Evolutionary conservation across 2,329 filamentous ascomycete species (phyloP).

Genomic region (Epichloe gansuensis): DNA sequence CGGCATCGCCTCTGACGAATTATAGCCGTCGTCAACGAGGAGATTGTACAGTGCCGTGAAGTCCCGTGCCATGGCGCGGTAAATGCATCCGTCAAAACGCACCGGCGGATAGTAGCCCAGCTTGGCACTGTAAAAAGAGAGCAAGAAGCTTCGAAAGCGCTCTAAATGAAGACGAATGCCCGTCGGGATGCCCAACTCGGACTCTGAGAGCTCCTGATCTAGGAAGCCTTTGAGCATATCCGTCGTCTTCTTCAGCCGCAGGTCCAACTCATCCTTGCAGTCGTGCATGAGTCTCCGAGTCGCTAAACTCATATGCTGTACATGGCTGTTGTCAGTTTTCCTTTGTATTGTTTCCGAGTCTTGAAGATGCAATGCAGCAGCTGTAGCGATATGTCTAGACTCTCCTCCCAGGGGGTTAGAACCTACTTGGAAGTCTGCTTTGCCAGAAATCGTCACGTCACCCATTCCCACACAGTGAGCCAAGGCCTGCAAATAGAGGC

Average conservation of each 20-base stretch:
- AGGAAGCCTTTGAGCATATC: constrained; percentile 54
- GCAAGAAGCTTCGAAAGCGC: constrained; percentile 57
- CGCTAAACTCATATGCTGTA: constrained; percentile 34
- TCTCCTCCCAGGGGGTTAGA: not conserved
- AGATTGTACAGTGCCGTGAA: constrained; percentile 61
- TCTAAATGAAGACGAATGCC: constrained; percentile 56
- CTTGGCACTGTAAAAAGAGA: constrained; percentile 52
- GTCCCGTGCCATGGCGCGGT: constrained; percentile 51
- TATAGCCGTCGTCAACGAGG: constrained; percentile 51
- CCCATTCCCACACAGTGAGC: constrained; percentile 71
- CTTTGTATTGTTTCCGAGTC: not conserved
- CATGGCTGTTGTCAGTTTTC: not conserved
- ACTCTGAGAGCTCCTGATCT: constrained; percentile 55
- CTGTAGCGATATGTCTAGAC: not conserved
- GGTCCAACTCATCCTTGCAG: constrained; percentile 52
- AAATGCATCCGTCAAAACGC: constrained; percentile 32
- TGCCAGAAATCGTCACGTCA: constrained; percentile 38
- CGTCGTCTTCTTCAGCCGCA: constrained; percentile 45
- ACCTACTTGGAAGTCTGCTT: constrained; percentile 50
- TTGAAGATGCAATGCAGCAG: too few relatives aligned
- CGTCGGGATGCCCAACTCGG: constrained; percentile 50
- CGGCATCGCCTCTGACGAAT: constrained; percentile 35
- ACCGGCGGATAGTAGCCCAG: constrained; percentile 62
- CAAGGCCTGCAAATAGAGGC: constrained; percentile 64
- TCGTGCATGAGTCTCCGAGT: constrained; percentile 55